Conservation (phyloP, 495 filamentous ascomycete species). For the Massariosphaeria phaeospora region DNA sequence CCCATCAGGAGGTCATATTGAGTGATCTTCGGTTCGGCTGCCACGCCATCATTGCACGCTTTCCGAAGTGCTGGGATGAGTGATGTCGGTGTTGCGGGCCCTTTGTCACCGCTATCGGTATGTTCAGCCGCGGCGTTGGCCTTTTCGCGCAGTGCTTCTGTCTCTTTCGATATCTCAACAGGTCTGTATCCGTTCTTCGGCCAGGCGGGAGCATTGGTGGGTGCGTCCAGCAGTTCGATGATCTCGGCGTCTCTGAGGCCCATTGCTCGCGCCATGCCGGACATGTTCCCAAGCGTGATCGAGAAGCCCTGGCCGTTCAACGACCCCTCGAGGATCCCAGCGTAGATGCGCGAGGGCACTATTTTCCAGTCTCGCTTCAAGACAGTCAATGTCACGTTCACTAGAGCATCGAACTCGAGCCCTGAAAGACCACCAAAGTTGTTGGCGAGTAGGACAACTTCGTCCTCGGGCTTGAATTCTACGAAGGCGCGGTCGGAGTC, state of each 20-base stretch:
- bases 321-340: conserved; percentile 54
- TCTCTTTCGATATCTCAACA: conserved; percentile 23
- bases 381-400: conserved; percentile 50
- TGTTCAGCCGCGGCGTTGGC: conserved; percentile 13
- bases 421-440: conserved; percentile 61
- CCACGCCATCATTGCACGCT: conserved; percentile 49
- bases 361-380: conserved; percentile 48
- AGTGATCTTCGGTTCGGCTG: conserved; percentile 55
- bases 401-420: conserved; percentile 55
- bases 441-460: conserved; percentile 54
- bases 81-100: conserved; percentile 7
- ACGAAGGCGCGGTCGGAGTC: conserved; percentile 57
- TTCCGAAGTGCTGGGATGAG: conserved; percentile 49
- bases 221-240: conserved; percentile 50
- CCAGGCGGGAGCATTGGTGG: conserved; percentile 52
- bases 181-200: conserved; percentile 36
- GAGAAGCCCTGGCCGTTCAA: conserved; percentile 61
- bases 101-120: background rate
- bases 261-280: conserved; percentile 44
- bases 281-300: conserved; percentile 54
- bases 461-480: conserved; percentile 50
- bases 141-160: conserved; percentile 9
- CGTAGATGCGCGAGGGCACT: conserved; percentile 39
- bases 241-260: conserved; percentile 46
- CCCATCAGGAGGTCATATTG: conserved; percentile 62